Evolutionary conservation across 2,329 filamentous ascomycete genomes (phyloP), one percentile per base, ranked within the genome.

Genomic region (Beauveria sp.): DNA sequence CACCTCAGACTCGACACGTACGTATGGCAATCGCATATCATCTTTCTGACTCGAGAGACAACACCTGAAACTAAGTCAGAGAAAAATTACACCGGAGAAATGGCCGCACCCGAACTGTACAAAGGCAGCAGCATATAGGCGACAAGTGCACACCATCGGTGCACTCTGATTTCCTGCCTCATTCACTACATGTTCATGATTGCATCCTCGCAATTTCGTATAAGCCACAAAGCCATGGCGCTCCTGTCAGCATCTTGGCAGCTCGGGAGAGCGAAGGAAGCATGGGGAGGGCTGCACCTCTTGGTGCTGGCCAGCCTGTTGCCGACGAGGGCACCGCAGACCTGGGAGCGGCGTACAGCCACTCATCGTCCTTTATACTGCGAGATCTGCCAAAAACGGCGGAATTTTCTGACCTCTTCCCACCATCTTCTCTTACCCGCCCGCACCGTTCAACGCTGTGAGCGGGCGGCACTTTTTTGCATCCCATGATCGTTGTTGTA

Each of bases 401-500:
- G 4, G 12, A 26, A 3, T 16, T 55, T 37, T 12, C 28, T 37
- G 22, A 37, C 30, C 18, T 14, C 37, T 22, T 24, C 46, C 20
- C 46, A 51, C 55, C 44, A 16, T 57, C 46, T 57, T 51, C 20
- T 44, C 22, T 22, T 28, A 51, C 44, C 46, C 34, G 18, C 46
- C 28, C 55, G 14, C 34, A 37, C 55, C 18, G 12, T 12, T 51
- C 18, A 20, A 18, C 8, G 20, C 44, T 24, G 30, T 22, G 22
- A 22, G 46, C 20, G 22, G 46, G 34, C 20, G 55, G 18, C 37
- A 30, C 34, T 37, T 43, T 16, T 40, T 6, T 12, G 55, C 24
- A 51, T 58, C 55, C 37, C 55, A 58, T 58, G 55, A 58, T 58
- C 55, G 30, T 16, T 58, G 30, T 20, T 22, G 37, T 46, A 37